Percentiles rank a stretch among this genome's conserved stretches.
Evolutionary conservation across 164 flowering plant species (phyloP).

Genomic region (Nymphaea colorata): DNA sequence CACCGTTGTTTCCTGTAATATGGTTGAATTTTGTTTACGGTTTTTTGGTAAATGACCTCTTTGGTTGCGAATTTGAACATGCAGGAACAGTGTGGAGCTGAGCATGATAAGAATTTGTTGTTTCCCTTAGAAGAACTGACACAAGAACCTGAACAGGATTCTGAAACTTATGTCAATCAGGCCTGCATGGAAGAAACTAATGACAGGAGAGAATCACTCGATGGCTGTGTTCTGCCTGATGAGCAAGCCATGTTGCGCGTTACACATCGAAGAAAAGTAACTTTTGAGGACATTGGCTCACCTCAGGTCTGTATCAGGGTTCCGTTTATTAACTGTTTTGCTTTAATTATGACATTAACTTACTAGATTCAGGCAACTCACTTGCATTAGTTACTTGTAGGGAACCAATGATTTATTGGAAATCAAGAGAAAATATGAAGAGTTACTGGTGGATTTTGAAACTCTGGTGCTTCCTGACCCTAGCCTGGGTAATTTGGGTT

Average conservation of each 20-base stretch:
- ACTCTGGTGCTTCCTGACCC: conserved; percentile 35
- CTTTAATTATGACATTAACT: too few relatives aligned
- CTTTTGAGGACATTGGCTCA: conserved; percentile 35
- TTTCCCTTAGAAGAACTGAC: conserved; percentile 67
- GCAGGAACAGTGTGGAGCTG: conserved; percentile 21
- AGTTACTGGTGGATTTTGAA: conserved; percentile 50
- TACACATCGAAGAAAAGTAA: conserved; percentile 70
- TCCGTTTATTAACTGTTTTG: conserved; percentile 1
- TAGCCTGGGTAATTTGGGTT: background rate
- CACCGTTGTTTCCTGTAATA: background rate
- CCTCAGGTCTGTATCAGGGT: conserved; percentile 22
- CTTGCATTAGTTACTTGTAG: conserved; percentile 17
- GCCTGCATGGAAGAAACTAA: conserved; percentile 17
- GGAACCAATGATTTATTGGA: conserved; percentile 34
- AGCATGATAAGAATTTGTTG: conserved; percentile 33
- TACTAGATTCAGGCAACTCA: background rate
- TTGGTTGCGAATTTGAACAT: background rate
- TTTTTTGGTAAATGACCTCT: background rate
- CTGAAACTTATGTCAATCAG: conserved; percentile 7
- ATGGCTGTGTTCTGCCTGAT: conserved; percentile 49
- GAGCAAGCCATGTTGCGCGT: conserved; percentile 60
- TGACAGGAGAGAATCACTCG: conserved; percentile 7
- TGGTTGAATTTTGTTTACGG: background rate
- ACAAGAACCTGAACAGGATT: conserved; percentile 20
- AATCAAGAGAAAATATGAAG: conserved; percentile 57